Evolutionary conservation across 2,329 filamentous ascomycete species (phyloP).

Genomic region (Botrytis fabae): DNA sequence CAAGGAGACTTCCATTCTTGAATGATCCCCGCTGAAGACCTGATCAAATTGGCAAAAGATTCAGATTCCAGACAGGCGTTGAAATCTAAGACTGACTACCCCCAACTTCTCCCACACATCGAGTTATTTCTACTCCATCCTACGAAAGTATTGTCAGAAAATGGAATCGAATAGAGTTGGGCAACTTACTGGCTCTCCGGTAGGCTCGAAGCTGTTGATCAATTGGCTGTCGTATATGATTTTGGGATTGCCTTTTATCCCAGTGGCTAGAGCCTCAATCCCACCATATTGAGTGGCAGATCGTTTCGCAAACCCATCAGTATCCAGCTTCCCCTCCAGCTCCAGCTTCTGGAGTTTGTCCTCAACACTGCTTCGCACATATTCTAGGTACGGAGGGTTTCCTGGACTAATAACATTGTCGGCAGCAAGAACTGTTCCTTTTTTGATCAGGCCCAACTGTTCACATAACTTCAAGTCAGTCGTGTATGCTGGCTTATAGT

Average conservation of each 20-base stretch:
- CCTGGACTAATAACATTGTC: conserved; percentile 73
- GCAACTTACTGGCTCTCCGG: conserved; percentile 60
- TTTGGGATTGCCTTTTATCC: conserved; percentile 57
- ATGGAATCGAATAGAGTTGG: not conserved
- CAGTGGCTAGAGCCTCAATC: conserved; percentile 43
- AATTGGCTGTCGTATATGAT: conserved; percentile 66
- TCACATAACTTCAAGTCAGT: conserved; percentile 77
- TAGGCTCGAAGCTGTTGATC: conserved; percentile 66
- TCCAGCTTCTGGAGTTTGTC: conserved; percentile 55
- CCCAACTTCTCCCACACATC: conserved; percentile 6
- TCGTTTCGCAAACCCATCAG: conserved; percentile 39
- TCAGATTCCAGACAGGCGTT: not conserved
- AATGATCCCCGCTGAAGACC: not conserved
- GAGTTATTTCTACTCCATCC: conserved; percentile 22
- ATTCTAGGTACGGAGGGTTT: conserved; percentile 69
- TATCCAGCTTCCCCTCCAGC: conserved; percentile 47
- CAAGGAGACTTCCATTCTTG: not conserved
- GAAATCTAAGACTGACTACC: not conserved
- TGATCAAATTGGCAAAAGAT: not conserved
- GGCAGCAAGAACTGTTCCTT: conserved; percentile 63
- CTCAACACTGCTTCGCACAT: conserved; percentile 63
- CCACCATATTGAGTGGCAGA: conserved; percentile 39
- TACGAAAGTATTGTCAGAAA: not conserved
- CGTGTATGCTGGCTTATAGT: conserved; percentile 75
- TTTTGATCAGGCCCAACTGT: conserved; percentile 62